phyloP scores from a whole-genome alignment of 495 filamentous ascomycete species.

The Neurospora sp. region DNA sequence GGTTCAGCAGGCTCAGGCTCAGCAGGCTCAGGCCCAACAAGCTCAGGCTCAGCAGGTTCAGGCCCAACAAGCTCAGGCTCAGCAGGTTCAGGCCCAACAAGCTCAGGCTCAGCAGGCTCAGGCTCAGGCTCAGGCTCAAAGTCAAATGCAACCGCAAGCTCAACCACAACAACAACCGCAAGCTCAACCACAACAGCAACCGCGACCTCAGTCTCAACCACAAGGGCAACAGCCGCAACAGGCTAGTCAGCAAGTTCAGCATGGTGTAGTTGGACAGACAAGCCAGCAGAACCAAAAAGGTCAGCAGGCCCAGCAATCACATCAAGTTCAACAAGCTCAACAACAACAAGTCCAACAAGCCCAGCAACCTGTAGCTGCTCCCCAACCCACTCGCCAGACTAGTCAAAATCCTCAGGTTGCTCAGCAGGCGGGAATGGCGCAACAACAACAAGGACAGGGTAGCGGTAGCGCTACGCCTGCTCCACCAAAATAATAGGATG shows the following conservation, averaged over 20 bases:
- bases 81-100: constrained; percentile 3
- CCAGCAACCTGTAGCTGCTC: constrained; percentile 6
- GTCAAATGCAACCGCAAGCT: not conserved
- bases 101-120: not conserved
- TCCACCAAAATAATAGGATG: constrained; percentile 9
- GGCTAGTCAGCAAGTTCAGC: constrained; percentile 8
- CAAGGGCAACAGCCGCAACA: constrained; percentile 11
- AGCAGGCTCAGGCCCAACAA: too few relatives aligned
- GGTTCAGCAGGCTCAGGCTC: not conserved
- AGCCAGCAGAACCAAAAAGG: not conserved
- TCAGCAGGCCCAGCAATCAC: constrained; percentile 2
- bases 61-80: constrained; percentile 5
- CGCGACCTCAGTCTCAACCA: not conserved
- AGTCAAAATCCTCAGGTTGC: not conserved
- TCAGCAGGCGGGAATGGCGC: constrained; percentile 6
- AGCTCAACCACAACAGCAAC: not conserved
- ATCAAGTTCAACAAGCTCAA: constrained; percentile 8
- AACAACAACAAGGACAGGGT: constrained; percentile 29
- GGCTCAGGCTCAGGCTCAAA: not conserved
- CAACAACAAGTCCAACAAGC: constrained; percentile 11
- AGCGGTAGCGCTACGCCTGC: constrained; percentile 34
- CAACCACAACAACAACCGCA: not conserved
- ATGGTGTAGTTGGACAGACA: not conserved
- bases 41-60: not conserved
- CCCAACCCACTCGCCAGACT: not conserved